Conservation (phyloP, 108 stramenopile genomes). For the Cyclotella baltica region DNA sequence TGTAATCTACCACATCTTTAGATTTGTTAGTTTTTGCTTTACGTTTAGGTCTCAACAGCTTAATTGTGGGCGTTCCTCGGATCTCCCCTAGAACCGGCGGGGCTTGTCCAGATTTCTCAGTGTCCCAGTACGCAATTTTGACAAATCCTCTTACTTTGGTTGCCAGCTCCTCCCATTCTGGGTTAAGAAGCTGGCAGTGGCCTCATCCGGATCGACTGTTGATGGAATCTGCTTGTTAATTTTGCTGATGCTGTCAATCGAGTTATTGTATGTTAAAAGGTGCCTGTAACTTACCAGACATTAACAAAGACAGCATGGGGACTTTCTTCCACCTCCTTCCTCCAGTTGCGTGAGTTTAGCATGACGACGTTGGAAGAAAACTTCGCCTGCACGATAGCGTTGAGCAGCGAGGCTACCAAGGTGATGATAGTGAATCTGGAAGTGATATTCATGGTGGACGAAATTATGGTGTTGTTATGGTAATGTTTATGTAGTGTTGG, state of each 20-base stretch:
- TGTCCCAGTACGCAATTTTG: slow-evolving; percentile 79
- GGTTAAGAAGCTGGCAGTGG: slow-evolving; percentile 76
- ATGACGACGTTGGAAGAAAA: slow-evolving; percentile 71
- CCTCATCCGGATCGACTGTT: slow-evolving; percentile 69
- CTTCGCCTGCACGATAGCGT: slow-evolving; percentile 7
- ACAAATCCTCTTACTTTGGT: slow-evolving; percentile 57
- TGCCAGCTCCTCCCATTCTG: slow-evolving; percentile 80
- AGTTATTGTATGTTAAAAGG: too few relatives aligned
- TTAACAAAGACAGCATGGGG: slow-evolving; percentile 73
- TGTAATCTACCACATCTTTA: slow-evolving; percentile 70
- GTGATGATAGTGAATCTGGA: background rate
- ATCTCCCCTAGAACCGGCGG: slow-evolving; percentile 67
- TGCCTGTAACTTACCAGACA: slow-evolving; percentile 54
- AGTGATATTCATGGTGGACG: background rate
- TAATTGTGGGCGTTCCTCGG: slow-evolving; percentile 70
- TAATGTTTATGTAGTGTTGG: background rate
- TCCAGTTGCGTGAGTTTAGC: slow-evolving; percentile 66
- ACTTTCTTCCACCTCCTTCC: slow-evolving; percentile 60
- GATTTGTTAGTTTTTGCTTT: slow-evolving; percentile 60
- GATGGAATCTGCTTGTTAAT: too few relatives aligned
- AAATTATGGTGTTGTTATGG: background rate
- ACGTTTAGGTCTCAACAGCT: slow-evolving; percentile 64
- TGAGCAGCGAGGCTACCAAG: background rate
- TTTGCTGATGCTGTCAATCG: too few relatives aligned
- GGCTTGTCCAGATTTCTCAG: slow-evolving; percentile 56